Percentiles rank a stretch among this genome's conserved stretches.
phyloP scores from a whole-genome alignment of 179 eudicot genomes.

The Beta corolliflora region DNA sequence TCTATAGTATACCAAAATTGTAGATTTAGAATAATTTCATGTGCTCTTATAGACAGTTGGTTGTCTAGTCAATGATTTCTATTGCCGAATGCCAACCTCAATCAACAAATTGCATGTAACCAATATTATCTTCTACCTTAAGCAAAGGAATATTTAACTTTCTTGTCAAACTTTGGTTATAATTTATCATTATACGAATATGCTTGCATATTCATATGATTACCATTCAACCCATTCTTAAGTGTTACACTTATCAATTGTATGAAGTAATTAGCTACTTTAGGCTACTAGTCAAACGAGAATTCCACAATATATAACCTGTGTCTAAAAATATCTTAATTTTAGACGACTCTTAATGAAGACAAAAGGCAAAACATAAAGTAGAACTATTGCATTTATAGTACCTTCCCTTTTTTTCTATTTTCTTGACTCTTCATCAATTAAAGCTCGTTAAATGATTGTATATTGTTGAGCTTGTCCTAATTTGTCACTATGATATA shows the following conservation, averaged over 20 bases:
- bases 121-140: conserved; percentile 15
- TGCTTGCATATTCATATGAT: conserved; percentile 5
- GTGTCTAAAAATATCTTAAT: neutral
- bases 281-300: conserved; percentile 12
- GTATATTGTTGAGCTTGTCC: no score
- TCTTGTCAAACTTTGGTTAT: conserved; percentile 13
- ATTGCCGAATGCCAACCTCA: conserved; percentile 30
- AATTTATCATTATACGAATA: neutral
- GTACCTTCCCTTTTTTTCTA: no score
- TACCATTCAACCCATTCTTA: neutral
- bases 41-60: conserved; percentile 17
- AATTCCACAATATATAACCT: neutral
- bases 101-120: conserved; percentile 30
- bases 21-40: conserved; percentile 33
- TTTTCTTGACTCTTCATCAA: no score
- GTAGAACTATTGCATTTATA: no score
- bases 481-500: no score
- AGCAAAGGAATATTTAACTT: conserved; percentile 10
- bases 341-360: conserved; percentile 8
- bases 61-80: conserved; percentile 36
- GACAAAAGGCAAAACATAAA: conserved; percentile 17
- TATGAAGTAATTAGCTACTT: neutral
- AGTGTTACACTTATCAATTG: neutral
- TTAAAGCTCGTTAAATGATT: no score
- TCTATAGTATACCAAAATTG: conserved; percentile 21